Base-by-base conservation (phyloP, 2,329 filamentous ascomycete genomes). In the Periglandula ipomoeae region DNA sequence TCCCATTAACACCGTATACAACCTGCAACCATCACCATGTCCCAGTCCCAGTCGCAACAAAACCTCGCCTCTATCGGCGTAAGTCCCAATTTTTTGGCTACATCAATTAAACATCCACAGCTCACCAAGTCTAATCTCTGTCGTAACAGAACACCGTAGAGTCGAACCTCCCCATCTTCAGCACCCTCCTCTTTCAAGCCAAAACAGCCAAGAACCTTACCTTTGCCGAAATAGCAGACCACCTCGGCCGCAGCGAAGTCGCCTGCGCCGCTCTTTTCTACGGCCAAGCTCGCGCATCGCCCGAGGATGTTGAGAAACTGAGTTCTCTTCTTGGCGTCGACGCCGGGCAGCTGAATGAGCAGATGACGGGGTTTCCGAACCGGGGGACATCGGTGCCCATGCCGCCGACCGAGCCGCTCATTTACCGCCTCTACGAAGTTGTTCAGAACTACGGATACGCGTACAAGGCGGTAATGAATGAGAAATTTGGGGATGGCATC, bases 371-470 rank as follows among this genome's bases (percentile, higher is more conserved):
- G 0, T 90, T 87, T 60, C 90, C 89, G 0, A 87, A 95, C 65
- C 79, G 90, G 3, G 90, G 90, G 30, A 75, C 82, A 47, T 78
- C 83, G 0, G 65, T 60, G 1, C 61, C 60, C 4, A 68, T 68
- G 65, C 65, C 65, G 11, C 65, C 65, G 5, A 55, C 57, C 19
- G 65, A 68, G 39, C 67, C 67, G 20, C 61, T 67, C 57, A 90
- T 96, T 62, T 97, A 97, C 67, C 76, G 91, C 2, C 66, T 96
- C 51, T 96, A 89, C 65, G 91, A 97, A 74, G 86, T 96, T 63
- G 84, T 97, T 53, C 90, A 96, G 71, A 97, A 95, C 66, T 96
- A 96, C 61, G 91, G 91, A 1, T 94, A 95, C 65, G 87, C 90
- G 1, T 96, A 94, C 70, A 96, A 96, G 76, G 90, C 89, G 1